Base-by-base conservation (phyloP, 2,329 filamentous ascomycete species). In the Orbilia ellipsospora region DNA sequence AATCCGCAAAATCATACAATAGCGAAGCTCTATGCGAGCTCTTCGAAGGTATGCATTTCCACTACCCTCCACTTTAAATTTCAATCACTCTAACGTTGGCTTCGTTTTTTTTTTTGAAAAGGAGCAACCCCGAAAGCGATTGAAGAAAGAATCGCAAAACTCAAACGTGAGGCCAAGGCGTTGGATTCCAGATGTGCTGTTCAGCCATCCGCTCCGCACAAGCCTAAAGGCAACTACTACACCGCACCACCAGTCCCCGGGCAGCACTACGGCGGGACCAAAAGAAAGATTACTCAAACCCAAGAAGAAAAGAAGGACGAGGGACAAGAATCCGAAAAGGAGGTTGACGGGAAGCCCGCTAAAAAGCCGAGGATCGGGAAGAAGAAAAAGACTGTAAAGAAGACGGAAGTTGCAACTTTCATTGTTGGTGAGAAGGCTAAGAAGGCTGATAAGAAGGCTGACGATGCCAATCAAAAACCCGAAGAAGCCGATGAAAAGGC, bases 81-180 rank as follows among this genome's bases (percentile, higher is more conserved):
- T 16, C 4, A 3, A 42, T 5, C 31, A 7, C 44, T 13, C 18
- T 23, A 7, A 10, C 18, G 12, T 50, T 57, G 18, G 12, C 48
- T 1, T 31, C 28, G 3, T 36, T 36, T 10, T 6, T 10, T 36
- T 36, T 36, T 3, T 48, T 4, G 1, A 6, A 51, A 59, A 78
- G 78, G 79, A 8, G 79, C 78, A 8, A 80, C 80, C 13, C 78
- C 79, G 1, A 80, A 80, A 55, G 79, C 80, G 10, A 78, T 80
- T 28, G 77, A 79, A 50, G 78, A 80, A 52, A 78, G 79, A 23
- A 80, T 80, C 48, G 77, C 78, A 5, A 80, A 80, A 23, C 79
- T 80, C 36, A 79, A 79, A 59, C 78, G 79, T 20, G 79, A 80
- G 60, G 75, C 78, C 23, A 80, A 80, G 77, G 77, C 79, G 23